Conservation (phyloP, 1,139 yeast species). For the Pichiaceae sp. region DNA sequence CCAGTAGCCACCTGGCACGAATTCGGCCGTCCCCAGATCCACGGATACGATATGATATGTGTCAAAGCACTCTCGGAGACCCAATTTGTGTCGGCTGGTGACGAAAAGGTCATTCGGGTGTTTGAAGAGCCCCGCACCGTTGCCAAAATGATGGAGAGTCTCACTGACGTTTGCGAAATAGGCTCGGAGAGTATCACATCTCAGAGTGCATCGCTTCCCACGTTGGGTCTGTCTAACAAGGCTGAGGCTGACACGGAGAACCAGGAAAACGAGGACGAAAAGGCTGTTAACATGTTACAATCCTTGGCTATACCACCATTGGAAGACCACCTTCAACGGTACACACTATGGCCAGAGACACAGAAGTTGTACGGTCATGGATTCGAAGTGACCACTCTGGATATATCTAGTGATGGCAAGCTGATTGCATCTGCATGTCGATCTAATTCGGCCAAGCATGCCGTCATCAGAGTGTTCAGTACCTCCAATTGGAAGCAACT, state of each 20-base stretch:
- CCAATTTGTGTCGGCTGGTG: slow-evolving; percentile 87
- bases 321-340: slow-evolving; percentile 86
- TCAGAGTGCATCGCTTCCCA: slow-evolving; percentile 87
- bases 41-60: slow-evolving; percentile 94
- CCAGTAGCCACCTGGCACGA: slow-evolving; percentile 59
- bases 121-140: slow-evolving; percentile 87
- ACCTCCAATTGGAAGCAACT: slow-evolving; percentile 55
- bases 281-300: slow-evolving; percentile 37
- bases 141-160: slow-evolving; percentile 47
- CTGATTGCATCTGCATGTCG: slow-evolving; percentile 86
- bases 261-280: slow-evolving; percentile 29
- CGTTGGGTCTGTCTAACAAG: slow-evolving; percentile 88
- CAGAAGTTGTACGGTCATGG: slow-evolving; percentile 98
- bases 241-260: slow-evolving; percentile 37
- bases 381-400: slow-evolving; percentile 80
- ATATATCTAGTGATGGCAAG: slow-evolving; percentile 55
- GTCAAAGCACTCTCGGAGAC: slow-evolving; percentile 54
- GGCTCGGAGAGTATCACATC: slow-evolving; percentile 34
- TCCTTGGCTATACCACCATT: slow-evolving; percentile 56
- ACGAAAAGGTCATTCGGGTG: slow-evolving; percentile 84
- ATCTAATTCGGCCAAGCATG: slow-evolving; percentile 78
- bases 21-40: slow-evolving; percentile 94
- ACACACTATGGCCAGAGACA: slow-evolving; percentile 88
- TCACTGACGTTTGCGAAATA: slow-evolving; percentile 37
- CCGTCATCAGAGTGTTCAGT: slow-evolving; percentile 72